Evolutionary conservation across 768 basidiomycete species (phyloP).

Genomic region (Amanita polypyramis): DNA sequence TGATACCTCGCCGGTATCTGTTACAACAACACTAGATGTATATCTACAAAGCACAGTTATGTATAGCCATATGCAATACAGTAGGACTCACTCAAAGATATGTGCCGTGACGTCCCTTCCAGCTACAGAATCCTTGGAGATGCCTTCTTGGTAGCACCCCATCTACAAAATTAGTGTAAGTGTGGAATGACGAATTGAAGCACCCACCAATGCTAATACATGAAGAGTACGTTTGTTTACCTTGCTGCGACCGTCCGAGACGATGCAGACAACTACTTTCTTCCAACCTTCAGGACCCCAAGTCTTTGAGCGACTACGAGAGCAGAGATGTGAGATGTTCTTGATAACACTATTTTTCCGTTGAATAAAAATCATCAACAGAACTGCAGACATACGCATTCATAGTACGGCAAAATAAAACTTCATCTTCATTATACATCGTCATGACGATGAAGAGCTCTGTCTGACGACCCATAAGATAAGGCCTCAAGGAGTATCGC

Average conservation of each 20-base stretch:
- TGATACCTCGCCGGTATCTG: slow-evolving; percentile 72
- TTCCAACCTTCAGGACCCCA: slow-evolving; percentile 90
- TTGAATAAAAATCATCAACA: slow-evolving; percentile 5
- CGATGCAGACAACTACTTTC: slow-evolving; percentile 82
- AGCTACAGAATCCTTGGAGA: slow-evolving; percentile 79
- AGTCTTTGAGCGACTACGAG: slow-evolving; percentile 57
- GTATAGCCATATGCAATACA: neutral
- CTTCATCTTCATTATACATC: slow-evolving; percentile 91
- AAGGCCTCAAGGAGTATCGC: slow-evolving; percentile 72
- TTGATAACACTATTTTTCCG: slow-evolving; percentile 59
- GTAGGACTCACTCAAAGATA: slow-evolving; percentile 67
- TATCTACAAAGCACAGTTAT: slow-evolving; percentile 32
- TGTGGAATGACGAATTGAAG: neutral
- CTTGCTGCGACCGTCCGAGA: slow-evolving; percentile 79
- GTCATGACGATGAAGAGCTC: slow-evolving; percentile 96
- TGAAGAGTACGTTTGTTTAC: slow-evolving; percentile 87
- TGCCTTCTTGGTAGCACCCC: slow-evolving; percentile 84
- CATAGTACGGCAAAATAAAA: slow-evolving; percentile 72
- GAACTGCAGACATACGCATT: slow-evolving; percentile 47
- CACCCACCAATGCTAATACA: slow-evolving; percentile 65
- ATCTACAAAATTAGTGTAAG: slow-evolving; percentile 33
- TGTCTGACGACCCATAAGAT: slow-evolving; percentile 69
- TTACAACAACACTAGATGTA: slow-evolving; percentile 70
- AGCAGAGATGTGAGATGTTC: slow-evolving; percentile 74
- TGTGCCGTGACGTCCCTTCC: slow-evolving; percentile 91